Evolutionary conservation across 805 yeast species (phyloP).

Genomic region (Barnettozyma vustinii): DNA sequence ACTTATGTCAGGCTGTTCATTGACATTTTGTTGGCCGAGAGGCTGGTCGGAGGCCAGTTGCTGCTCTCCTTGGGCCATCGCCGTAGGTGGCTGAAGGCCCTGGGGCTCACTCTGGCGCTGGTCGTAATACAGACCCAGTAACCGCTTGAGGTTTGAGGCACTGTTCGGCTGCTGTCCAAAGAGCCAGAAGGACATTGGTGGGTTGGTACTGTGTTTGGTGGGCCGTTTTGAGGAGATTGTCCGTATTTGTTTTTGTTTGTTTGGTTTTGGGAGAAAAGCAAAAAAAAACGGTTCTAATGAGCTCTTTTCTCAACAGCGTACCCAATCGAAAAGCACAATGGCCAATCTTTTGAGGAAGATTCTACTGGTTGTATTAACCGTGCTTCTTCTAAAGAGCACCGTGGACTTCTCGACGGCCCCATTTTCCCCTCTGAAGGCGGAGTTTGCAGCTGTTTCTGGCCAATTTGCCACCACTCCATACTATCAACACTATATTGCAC

Average conservation of each 20-base stretch:
- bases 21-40: background rate
- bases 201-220: background rate
- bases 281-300: background rate
- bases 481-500: conserved; percentile 19
- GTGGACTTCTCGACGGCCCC: conserved; percentile 21
- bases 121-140: conserved; percentile 36
- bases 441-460: conserved; percentile 6
- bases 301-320: background rate
- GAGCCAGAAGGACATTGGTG: conserved; percentile 40
- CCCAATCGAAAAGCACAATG: background rate
- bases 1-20: background rate
- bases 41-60: background rate
- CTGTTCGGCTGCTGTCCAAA: conserved; percentile 34
- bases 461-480: conserved; percentile 8
- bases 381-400: conserved; percentile 11
- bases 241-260: background rate
- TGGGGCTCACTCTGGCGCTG: conserved; percentile 11
- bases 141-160: conserved; percentile 31
- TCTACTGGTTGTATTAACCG: conserved; percentile 11
- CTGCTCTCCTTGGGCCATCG: background rate
- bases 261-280: background rate
- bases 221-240: background rate
- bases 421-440: conserved; percentile 20
- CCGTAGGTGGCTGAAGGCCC: background rate
- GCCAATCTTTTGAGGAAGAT: conserved; percentile 10